These are phyloP conservation scores for Neurospora terricola DNA, from an alignment of 495 filamentous ascomycete species.

Conservation along the genomic window DNA sequence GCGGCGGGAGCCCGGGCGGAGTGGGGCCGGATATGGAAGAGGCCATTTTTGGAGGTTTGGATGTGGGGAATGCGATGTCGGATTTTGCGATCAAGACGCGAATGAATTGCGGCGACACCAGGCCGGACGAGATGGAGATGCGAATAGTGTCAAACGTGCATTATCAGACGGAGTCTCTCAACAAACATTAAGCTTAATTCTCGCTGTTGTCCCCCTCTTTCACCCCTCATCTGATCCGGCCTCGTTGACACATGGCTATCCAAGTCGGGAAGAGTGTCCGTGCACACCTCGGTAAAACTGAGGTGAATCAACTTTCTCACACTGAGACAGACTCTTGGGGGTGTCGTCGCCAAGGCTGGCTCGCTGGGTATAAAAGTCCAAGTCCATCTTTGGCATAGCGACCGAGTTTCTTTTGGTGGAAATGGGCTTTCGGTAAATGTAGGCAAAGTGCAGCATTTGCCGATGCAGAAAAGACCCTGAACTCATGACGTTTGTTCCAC, in stretches of 20 bases:
- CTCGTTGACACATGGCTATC: neutral
- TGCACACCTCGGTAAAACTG: neutral
- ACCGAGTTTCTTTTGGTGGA: neutral
- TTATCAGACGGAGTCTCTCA: neutral
- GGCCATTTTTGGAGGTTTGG: neutral
- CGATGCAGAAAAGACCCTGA: neutral
- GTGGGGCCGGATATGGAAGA: conserved; percentile 12
- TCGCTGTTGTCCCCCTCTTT: neutral
- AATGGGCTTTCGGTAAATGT: neutral
- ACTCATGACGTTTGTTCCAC: neutral
- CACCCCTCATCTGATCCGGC: neutral
- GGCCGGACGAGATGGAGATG: neutral
- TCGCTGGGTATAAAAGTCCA: neutral
- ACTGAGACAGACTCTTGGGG: neutral
- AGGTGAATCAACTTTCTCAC: neutral
- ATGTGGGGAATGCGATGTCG: neutral
- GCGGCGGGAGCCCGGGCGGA: conserved; percentile 19
- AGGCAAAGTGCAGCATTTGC: neutral
- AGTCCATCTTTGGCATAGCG: neutral
- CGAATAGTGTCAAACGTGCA: neutral
- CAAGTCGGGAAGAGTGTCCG: neutral
- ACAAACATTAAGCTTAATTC: neutral
- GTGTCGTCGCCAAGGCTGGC: neutral
- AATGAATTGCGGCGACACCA: neutral
- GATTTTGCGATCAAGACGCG: neutral